A percentile compares a stretch with the other conserved stretches of the same genome.
These are phyloP conservation scores for Gossypium davidsonii DNA, from an alignment of 441 rosid genomes.

Conservation along the genomic window DNA sequence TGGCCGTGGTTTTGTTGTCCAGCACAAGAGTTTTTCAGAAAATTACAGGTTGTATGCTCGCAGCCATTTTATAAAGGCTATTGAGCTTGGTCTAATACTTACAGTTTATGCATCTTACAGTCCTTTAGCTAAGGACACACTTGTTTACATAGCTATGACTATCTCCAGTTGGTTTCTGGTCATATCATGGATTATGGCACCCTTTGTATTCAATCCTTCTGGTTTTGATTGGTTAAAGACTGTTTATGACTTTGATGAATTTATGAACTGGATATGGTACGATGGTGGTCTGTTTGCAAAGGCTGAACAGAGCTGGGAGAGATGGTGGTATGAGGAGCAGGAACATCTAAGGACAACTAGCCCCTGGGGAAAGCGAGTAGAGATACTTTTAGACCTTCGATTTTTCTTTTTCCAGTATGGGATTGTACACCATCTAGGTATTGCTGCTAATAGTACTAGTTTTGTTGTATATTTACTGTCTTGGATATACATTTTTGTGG, in stretches of 20 bases:
- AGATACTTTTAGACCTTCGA: conserved; percentile 72
- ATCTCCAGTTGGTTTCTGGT: conserved; percentile 85
- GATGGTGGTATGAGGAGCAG: conserved; percentile 92
- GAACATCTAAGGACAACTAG: conserved; percentile 79
- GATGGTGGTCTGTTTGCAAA: conserved; percentile 59
- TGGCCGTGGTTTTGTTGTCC: conserved; percentile 86
- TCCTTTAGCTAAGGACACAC: conserved; percentile 48
- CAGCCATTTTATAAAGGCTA: conserved; percentile 83
- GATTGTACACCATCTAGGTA: conserved; percentile 68
- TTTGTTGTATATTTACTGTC: conserved; percentile 57
- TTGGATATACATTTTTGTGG: conserved; percentile 56
- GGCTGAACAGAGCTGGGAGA: conserved; percentile 90
- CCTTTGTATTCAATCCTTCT: conserved; percentile 81
- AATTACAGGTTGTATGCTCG: conserved; percentile 76
- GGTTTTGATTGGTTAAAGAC: conserved; percentile 94
- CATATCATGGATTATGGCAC: conserved; percentile 74
- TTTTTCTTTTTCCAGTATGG: conserved; percentile 91
- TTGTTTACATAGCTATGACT: conserved; percentile 52
- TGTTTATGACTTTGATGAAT: conserved; percentile 81
- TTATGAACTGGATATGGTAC: conserved; percentile 89
- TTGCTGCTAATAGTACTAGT: conserved; percentile 56
- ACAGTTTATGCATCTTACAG: conserved; percentile 68
- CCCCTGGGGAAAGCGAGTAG: conserved; percentile 49
- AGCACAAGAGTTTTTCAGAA: conserved; percentile 79
- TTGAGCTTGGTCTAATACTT: conserved; percentile 83